Evolutionary conservation across 495 filamentous ascomycete species (phyloP), one percentile per base, ranked within the genome.

Genomic region (Aspergillus coremiiformis): DNA sequence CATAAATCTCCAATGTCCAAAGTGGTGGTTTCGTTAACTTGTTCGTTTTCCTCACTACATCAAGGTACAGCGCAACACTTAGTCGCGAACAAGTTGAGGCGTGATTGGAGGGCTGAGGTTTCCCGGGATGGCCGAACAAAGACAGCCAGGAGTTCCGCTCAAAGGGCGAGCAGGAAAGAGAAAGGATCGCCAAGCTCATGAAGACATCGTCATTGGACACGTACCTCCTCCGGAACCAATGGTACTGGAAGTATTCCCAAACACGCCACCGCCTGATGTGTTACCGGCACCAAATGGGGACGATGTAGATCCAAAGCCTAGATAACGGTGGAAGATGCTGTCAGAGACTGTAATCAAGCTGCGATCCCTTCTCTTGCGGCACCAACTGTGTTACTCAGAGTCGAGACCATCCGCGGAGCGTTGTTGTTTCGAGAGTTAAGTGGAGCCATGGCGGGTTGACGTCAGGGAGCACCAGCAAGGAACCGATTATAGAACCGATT

Each of bases 151-250:
- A 35, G 42, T 35, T 56, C 53, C 53, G 39, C 44, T 47, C 43
- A 39, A 47, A 32, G 17, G 39, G 53, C 30, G 49, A 42, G 41
- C 27, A 33, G 42, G 27, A 19, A 55, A 56, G 59, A 60, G 57
- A 65, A 57, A 62, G 58, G 56, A 63, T 63, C 61, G 64, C 68
- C 51, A 62, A 60, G 59, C 62, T 62, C 65, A 61, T 49, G 37
- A 56, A 59, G 55, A 47, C 47, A 33, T 45, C 47, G 53, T 51
- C 32, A 41, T 60, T 63, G 64, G 63, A 61, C 69, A 79, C 71
- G 70, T 81, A 74, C 72, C 77, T 75, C 75, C 75, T 64, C 76
- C 74, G 60, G 72, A 66, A 55, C 80, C 80, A 58, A 84, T 83
- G 62, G 76, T 75, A 59, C 75, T 72, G 55, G 67, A 68, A 41